Base-by-base conservation (phyloP, 768 basidiomycete species). In the Symmetrospora coprosmae region DNA sequence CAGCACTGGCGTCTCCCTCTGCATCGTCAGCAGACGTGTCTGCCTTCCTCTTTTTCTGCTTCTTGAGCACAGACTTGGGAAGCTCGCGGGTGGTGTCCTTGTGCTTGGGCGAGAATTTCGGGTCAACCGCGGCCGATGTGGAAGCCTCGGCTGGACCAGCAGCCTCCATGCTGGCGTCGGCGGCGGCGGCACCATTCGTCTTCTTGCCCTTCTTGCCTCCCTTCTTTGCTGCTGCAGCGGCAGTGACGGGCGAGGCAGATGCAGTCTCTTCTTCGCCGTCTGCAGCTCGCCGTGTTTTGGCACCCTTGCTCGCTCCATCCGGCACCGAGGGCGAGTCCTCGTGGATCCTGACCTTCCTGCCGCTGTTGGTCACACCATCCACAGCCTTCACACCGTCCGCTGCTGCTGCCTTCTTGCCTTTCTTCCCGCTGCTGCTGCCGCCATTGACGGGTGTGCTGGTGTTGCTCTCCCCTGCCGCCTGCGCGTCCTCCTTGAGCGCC, bases 341-440 rank as follows among this genome's bases (percentile, higher is more conserved):
- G 28, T 58, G 40, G 4, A 58, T 46, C 23, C 55, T 58, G 11
- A 58, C 55, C 33, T 58, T 58, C 27, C 55, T 39, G 19, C 37
- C 33, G 40, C 43, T 58, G 21, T n/a, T n/a, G n/a, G n/a, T n/a
- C n/a, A n/a, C n/a, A n/a, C n/a, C n/a, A n/a, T n/a, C n/a, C n/a
- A n/a, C n/a, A n/a, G n/a, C n/a, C n/a, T n/a, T n/a, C n/a, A n/a
- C n/a, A n/a, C n/a, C n/a, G n/a, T n/a, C n/a, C n/a, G n/a, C n/a
- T n/a, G n/a, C n/a, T n/a, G n/a, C n/a, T n/a, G n/a, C n/a, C n/a
- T n/a, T n/a, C 43, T 43, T n/a, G 55, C 43, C 19, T 39, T 31
- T 23, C 41, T 35, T 31, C 31, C 33, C 9, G 49, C 13, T 50
- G 27, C 21, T 13, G 43, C 43, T 23, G 43, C 25, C 43, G 43